Percentiles rank a stretch among this genome's conserved stretches.
phyloP scores from a whole-genome alignment of 257 asterid species.

The Lycium barbarum region DNA sequence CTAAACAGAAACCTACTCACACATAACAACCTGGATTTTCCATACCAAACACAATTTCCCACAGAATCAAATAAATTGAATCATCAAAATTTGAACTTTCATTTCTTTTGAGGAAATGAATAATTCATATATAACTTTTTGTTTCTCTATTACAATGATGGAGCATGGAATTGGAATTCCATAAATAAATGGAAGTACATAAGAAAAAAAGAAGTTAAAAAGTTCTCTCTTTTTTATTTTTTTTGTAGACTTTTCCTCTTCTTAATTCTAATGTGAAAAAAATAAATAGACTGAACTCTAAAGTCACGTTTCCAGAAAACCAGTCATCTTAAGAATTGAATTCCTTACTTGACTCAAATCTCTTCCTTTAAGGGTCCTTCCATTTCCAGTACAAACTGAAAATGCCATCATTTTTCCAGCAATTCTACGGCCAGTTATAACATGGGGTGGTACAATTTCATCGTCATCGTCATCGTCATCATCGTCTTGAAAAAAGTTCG shows the following conservation, averaged over 20 bases:
- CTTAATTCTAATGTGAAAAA: not conserved
- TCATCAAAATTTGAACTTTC: not conserved
- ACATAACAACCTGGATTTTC: conserved; percentile 42
- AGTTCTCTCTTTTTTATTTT: not conserved
- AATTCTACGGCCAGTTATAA: conserved; percentile 66
- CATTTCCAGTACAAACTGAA: conserved; percentile 77
- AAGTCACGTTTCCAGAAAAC: conserved; percentile 70
- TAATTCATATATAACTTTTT: not conserved
- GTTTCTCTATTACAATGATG: conserved; percentile 33
- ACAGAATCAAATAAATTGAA: not conserved
- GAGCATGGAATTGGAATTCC: not conserved
- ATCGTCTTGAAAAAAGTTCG: conserved; percentile 7
- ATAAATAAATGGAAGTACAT: conserved; percentile 24
- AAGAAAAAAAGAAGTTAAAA: conserved; percentile 19
- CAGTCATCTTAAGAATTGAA: conserved; percentile 77
- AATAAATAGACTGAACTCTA: not conserved
- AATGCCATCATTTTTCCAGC: conserved; percentile 73
- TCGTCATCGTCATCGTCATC: conserved; percentile 25
- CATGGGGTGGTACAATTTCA: conserved; percentile 86
- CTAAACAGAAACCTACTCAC: conserved; percentile 46
- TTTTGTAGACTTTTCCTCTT: not conserved
- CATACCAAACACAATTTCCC: not conserved
- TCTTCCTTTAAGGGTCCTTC: conserved; percentile 78
- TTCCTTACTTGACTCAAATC: conserved; percentile 76
- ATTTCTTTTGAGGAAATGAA: conserved; percentile 31